Conservation (phyloP, 176 grass and related monocot genomes). For the Hordeum vulgare region DNA sequence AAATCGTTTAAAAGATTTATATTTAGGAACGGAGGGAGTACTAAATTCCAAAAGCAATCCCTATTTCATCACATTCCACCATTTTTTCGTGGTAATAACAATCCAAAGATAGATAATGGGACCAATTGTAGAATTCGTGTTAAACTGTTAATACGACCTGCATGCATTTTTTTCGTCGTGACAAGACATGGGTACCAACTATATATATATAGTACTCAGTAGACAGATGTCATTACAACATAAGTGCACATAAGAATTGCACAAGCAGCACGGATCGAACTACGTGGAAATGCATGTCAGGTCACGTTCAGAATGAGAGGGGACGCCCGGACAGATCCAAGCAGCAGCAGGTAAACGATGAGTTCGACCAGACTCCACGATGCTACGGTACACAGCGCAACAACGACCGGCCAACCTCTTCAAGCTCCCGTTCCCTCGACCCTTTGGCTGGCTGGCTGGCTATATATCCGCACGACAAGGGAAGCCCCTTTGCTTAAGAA, state of each 20-base stretch:
- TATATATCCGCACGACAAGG: constrained; percentile 43
- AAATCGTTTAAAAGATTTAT: too few relatives aligned
- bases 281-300: not conserved
- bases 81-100: not conserved
- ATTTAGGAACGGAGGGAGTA: too few relatives aligned
- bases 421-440: not conserved
- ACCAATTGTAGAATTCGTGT: too few relatives aligned
- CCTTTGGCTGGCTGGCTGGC: not conserved
- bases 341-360: not conserved
- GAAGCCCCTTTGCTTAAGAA: constrained; percentile 26
- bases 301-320: not conserved
- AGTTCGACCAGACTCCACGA: not conserved
- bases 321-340: not conserved
- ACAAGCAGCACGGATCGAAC: not conserved
- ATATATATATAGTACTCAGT: too few relatives aligned
- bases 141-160: too few relatives aligned
- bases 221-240: not conserved
- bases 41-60: too few relatives aligned
- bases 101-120: not conserved
- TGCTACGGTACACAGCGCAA: constrained; percentile 1
- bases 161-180: too few relatives aligned
- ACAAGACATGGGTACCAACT: too few relatives aligned
- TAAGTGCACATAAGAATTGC: not conserved
- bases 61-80: not conserved
- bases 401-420: constrained; percentile 34